Conservation (phyloP, 2,329 filamentous ascomycete genomes). For the Grosmannia serpens region DNA sequence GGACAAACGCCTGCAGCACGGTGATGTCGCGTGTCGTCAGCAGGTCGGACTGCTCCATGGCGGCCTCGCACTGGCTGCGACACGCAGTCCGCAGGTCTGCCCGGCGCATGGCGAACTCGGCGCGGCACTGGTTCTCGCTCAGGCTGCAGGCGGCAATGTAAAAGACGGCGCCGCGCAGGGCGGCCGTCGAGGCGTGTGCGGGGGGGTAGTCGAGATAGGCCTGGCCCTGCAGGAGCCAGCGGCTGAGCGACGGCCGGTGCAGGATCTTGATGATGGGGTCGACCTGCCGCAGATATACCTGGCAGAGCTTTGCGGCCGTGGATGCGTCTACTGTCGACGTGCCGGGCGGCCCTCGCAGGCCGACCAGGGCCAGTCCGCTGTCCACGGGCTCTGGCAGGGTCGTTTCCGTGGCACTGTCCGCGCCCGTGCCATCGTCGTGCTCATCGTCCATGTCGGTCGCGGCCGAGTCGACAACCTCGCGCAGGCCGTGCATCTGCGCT, state of each 20-base stretch:
- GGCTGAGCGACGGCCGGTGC: slow-evolving; percentile 12
- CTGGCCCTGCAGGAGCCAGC: slow-evolving; percentile 13
- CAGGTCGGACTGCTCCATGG: slow-evolving; percentile 14
- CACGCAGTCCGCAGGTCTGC: background rate
- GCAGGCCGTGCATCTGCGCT: background rate
- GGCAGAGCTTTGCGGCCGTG: slow-evolving; percentile 7
- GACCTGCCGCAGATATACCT: slow-evolving; percentile 14
- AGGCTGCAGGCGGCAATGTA: slow-evolving; percentile 3
- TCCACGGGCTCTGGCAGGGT: background rate
- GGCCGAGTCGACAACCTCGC: background rate
- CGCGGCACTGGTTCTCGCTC: slow-evolving; percentile 1
- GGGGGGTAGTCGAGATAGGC: slow-evolving; percentile 15
- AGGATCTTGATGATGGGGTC: slow-evolving; percentile 17
- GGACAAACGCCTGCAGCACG: slow-evolving; percentile 19
- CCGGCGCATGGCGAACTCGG: background rate
- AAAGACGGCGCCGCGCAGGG: background rate
- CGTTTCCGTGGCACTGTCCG: too few species aligned
- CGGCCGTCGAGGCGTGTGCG: slow-evolving; percentile 7
- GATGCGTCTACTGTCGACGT: background rate
- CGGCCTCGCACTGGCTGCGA: slow-evolving; percentile 12
- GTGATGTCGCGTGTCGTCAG: slow-evolving; percentile 17
- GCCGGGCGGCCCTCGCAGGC: too few species aligned
- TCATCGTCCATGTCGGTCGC: background rate
- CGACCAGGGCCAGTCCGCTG: background rate
- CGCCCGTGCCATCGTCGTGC: background rate